Percentiles rank a stretch among this genome's conserved stretches.
These are phyloP conservation scores for Inonotus hispidus DNA, from an alignment of 1,284 basidiomycete species.

Conservation along the genomic window DNA sequence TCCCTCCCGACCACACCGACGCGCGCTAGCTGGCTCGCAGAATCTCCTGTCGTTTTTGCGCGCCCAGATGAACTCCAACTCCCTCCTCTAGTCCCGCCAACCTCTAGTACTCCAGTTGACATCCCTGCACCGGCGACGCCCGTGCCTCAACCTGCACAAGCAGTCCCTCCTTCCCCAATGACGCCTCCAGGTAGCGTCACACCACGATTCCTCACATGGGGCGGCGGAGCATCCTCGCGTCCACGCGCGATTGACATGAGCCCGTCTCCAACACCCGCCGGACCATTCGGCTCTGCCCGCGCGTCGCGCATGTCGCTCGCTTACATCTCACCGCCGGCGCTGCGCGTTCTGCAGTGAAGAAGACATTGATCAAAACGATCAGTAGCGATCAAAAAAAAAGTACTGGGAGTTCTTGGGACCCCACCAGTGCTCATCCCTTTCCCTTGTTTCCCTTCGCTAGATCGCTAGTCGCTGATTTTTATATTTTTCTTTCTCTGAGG, in stretches of 20 bases:
- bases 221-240: neutral
- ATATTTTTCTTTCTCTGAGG: neutral
- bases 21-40: constrained; percentile 2
- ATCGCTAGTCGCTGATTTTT: neutral
- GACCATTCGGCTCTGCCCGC: constrained; percentile 12
- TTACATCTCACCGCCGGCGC: constrained; percentile 9
- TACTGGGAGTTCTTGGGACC: neutral
- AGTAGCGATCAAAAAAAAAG: neutral
- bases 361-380: neutral
- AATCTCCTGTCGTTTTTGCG: constrained; percentile 1
- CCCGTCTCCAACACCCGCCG: constrained; percentile 13
- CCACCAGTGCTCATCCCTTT: neutral
- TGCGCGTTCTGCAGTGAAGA: constrained; percentile 11
- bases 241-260: constrained; percentile 13
- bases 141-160: neutral
- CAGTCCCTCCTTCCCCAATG: constrained; percentile 6
- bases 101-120: neutral
- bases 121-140: constrained; percentile 4
- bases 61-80: neutral
- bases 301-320: constrained; percentile 10
- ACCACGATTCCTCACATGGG: constrained; percentile 15
- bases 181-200: constrained; percentile 18
- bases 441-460: neutral
- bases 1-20: constrained; percentile 11
- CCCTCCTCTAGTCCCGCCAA: neutral